These are phyloP conservation scores for Ophiostoma himal-ulmi DNA, from an alignment of 2,329 filamentous ascomycete genomes.

Conservation along the genomic window DNA sequence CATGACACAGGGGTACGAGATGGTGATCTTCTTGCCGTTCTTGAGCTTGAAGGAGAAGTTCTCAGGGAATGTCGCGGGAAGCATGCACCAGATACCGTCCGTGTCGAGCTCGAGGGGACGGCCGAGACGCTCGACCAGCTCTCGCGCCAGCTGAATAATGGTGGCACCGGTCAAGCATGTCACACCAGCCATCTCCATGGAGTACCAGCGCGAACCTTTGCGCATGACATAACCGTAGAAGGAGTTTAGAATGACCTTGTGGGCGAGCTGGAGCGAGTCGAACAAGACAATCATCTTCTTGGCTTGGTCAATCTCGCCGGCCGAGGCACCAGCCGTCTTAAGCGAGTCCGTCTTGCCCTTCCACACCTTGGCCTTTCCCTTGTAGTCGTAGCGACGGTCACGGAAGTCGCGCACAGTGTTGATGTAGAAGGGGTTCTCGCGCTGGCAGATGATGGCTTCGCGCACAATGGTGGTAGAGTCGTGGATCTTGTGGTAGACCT, in stretches of 20 bases:
- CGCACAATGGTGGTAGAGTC: constrained; percentile 87
- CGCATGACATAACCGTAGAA: constrained; percentile 99
- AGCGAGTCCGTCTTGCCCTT: constrained; percentile 90
- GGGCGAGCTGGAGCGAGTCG: constrained; percentile 90
- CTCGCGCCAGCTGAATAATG: constrained; percentile 93
- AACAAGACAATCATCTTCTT: constrained; percentile 99
- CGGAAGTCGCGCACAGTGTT: constrained; percentile 93
- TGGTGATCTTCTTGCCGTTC: constrained; percentile 91
- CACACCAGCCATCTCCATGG: constrained; percentile 97
- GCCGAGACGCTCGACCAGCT: constrained; percentile 88
- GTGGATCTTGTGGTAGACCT: constrained; percentile 99
- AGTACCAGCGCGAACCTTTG: constrained; percentile 98
- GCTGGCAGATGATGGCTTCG: constrained; percentile 96
- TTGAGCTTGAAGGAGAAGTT: constrained; percentile 93
- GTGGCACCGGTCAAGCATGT: constrained; percentile 93
- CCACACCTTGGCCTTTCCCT: constrained; percentile 96
- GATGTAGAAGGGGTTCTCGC: constrained; percentile 97
- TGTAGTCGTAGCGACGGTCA: constrained; percentile 97
- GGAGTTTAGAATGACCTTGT: constrained; percentile 98
- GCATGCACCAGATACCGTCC: constrained; percentile 99
- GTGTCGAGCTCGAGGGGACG: constrained; percentile 92
- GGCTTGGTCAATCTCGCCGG: constrained; percentile 76
- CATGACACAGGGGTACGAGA: constrained; percentile 98
- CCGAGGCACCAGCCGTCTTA: constrained; percentile 71
- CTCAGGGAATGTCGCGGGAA: constrained; percentile 91